Evolutionary conservation across 345 rosid species (phyloP).

Genomic region (Brassica incana): DNA sequence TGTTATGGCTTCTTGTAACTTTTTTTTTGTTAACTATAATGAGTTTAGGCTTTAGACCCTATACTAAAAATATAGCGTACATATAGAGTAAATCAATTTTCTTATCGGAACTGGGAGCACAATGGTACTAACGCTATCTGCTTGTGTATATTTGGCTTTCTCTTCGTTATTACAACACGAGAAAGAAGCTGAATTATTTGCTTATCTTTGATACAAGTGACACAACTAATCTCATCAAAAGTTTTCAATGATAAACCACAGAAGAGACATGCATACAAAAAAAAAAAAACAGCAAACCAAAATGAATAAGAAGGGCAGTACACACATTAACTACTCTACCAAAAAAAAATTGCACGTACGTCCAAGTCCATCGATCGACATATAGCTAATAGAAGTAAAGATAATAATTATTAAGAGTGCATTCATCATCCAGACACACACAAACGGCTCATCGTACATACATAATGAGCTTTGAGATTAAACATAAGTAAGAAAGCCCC

Average conservation of each 20-base stretch:
- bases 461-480: neutral
- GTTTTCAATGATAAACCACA: conserved; percentile 13
- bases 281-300: neutral
- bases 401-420: too few species aligned
- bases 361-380: too few species aligned
- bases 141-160: too few species aligned
- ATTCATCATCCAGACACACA: too few species aligned
- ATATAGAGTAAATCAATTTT: too few species aligned
- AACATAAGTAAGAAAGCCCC: neutral
- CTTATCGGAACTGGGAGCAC: neutral
- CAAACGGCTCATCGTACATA: neutral
- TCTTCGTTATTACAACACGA: neutral
- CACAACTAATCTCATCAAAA: conserved; percentile 19
- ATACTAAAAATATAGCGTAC: too few species aligned
- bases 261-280: conserved; percentile 25
- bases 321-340: too few species aligned
- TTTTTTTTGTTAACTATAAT: neutral
- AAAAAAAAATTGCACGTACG: too few species aligned
- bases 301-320: too few species aligned
- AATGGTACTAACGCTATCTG: too few species aligned
- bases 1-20: neutral
- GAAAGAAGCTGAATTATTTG: neutral
- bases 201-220: neutral
- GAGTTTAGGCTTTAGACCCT: too few species aligned
- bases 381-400: too few species aligned